Conservation (phyloP, 768 basidiomycete genomes). For the Asterophora lycoperdoides region DNA sequence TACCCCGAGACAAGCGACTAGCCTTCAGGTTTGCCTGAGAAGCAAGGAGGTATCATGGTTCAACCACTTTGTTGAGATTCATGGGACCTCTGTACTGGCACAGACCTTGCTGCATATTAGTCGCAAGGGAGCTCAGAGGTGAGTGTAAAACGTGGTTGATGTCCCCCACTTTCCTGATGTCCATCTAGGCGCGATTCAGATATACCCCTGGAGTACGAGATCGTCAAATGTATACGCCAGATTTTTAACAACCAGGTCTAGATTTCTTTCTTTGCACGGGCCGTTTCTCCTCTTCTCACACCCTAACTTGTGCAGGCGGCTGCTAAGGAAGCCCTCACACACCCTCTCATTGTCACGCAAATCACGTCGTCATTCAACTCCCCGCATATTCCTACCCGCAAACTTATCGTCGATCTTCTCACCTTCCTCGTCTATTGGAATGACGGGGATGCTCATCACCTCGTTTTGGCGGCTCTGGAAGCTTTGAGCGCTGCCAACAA, state of each 20-base stretch:
- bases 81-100: slow-evolving; percentile 82
- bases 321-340: slow-evolving; percentile 67
- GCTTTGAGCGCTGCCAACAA: slow-evolving; percentile 66
- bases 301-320: slow-evolving; percentile 46
- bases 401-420: slow-evolving; percentile 75
- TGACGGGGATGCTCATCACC: slow-evolving; percentile 51
- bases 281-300: slow-evolving; percentile 3
- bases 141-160: slow-evolving; percentile 11
- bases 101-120: slow-evolving; percentile 74
- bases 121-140: slow-evolving; percentile 65
- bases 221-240: slow-evolving; percentile 81
- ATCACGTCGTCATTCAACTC: slow-evolving; percentile 81
- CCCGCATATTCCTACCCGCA: slow-evolving; percentile 73
- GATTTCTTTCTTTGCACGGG: slow-evolving; percentile 2
- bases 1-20: slow-evolving; percentile 72
- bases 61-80: slow-evolving; percentile 64
- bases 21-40: slow-evolving; percentile 72
- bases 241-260: slow-evolving; percentile 66
- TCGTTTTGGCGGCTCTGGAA: slow-evolving; percentile 75
- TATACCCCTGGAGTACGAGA: slow-evolving; percentile 75
- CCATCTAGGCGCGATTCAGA: slow-evolving; percentile 56
- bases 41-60: slow-evolving; percentile 87
- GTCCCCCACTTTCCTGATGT: slow-evolving; percentile 3
- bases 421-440: slow-evolving; percentile 68
- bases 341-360: slow-evolving; percentile 70